Evolutionary conservation across 2,329 filamentous ascomycete genomes (phyloP).

Genomic region (Fusarium mundagurra): DNA sequence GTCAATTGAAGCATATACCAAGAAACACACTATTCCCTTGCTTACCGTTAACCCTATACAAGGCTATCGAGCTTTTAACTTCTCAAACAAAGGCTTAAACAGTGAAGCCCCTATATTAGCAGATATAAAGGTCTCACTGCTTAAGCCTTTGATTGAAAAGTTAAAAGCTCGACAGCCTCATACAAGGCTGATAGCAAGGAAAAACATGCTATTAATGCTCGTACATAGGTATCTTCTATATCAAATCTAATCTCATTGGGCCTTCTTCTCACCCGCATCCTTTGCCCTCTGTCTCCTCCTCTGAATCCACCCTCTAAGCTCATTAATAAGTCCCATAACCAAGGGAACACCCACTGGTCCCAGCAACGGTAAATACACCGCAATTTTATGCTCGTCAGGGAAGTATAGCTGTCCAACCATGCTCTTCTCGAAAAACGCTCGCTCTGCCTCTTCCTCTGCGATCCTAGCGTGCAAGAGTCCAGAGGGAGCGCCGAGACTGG

Average conservation of each 20-base stretch:
- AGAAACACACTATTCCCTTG: background rate
- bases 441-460: conserved; percentile 89
- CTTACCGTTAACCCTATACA: background rate
- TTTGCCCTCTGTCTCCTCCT: conserved; percentile 57
- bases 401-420: conserved; percentile 99
- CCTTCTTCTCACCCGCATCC: conserved; percentile 52
- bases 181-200: background rate
- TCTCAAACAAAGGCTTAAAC: background rate
- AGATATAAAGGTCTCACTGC: background rate
- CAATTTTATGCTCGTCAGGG: conserved; percentile 97
- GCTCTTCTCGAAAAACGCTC: conserved; percentile 97
- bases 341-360: conserved; percentile 92
- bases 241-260: conserved; percentile 36
- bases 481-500: conserved; percentile 70
- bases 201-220: conserved; percentile 17
- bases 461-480: conserved; percentile 84
- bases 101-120: background rate
- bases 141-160: background rate
- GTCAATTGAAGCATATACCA: background rate
- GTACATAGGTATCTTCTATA: conserved; percentile 26
- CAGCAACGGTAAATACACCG: conserved; percentile 90
- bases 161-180: background rate
- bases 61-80: background rate
- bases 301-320: conserved; percentile 72
- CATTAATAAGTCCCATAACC: conserved; percentile 83